These are phyloP conservation scores for Coleophoma cylindrospora DNA, from an alignment of 2,329 filamentous ascomycete genomes.

Conservation along the genomic window DNA sequence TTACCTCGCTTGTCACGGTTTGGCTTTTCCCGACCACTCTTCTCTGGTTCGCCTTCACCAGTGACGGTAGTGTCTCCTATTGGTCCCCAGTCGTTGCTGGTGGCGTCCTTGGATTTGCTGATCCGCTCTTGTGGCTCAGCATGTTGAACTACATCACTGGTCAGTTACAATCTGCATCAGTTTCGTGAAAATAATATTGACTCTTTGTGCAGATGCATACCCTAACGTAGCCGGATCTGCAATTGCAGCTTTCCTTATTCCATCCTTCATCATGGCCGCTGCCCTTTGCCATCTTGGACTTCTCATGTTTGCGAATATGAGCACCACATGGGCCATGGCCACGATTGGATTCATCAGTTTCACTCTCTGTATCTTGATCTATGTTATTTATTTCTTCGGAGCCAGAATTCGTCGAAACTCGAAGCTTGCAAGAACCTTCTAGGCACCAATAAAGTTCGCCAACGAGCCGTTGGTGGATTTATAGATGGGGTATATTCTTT, in stretches of 20 bases:
- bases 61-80: slow-evolving; percentile 31
- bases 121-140: slow-evolving; percentile 36
- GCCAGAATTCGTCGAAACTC: slow-evolving; percentile 26
- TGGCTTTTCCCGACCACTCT: slow-evolving; percentile 37
- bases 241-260: slow-evolving; percentile 37
- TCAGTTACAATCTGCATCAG: slow-evolving; percentile 1
- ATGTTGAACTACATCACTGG: slow-evolving; percentile 38
- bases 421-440: slow-evolving; percentile 29
- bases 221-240: slow-evolving; percentile 35
- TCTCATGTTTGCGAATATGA: slow-evolving; percentile 27
- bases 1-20: slow-evolving; percentile 34
- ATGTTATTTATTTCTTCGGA: slow-evolving; percentile 36
- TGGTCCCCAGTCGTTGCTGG: slow-evolving; percentile 36
- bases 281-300: slow-evolving; percentile 33
- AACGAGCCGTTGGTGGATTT: no score
- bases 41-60: slow-evolving; percentile 38
- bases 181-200: not conserved
- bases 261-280: slow-evolving; percentile 35
- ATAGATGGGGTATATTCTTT: no score
- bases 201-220: slow-evolving; percentile 26
- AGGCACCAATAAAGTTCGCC: not conserved
- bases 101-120: slow-evolving; percentile 33
- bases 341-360: slow-evolving; percentile 34
- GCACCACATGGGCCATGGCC: slow-evolving; percentile 35
- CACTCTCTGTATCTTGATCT: slow-evolving; percentile 32